A percentile compares a stretch with the other conserved stretches of the same genome.
Conservation (phyloP, 768 basidiomycete genomes). For the Pulveroboletus sp. region DNA sequence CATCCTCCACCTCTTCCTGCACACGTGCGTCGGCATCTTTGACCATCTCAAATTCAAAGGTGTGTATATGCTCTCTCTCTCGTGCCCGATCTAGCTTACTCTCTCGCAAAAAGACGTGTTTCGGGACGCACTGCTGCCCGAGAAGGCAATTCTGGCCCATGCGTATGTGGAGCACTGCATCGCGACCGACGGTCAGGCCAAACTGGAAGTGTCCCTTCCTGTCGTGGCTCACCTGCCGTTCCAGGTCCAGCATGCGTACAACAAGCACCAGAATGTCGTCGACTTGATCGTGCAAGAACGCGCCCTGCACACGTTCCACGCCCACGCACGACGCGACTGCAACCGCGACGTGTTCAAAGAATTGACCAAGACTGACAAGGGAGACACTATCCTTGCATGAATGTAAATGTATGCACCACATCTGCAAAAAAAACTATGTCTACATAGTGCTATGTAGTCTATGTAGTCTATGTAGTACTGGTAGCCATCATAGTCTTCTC, state of each 20-base stretch:
- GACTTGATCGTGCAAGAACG: constrained; percentile 39
- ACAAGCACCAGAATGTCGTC: constrained; percentile 48
- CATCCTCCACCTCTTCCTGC: no score
- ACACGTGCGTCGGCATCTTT: constrained; percentile 62
- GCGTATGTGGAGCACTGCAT: constrained; percentile 80
- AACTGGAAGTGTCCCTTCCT: constrained; percentile 70
- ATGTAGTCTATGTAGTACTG: no score
- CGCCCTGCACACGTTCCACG: constrained; percentile 26
- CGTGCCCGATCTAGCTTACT: background rate
- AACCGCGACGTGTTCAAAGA: no score
- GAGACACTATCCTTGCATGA: no score
- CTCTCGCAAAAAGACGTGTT: constrained; percentile 55
- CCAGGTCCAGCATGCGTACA: constrained; percentile 67
- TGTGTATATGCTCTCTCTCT: constrained; percentile 32
- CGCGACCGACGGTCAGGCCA: constrained; percentile 51
- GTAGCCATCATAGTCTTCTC: no score
- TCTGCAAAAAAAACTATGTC: no score
- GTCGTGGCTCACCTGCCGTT: constrained; percentile 82
- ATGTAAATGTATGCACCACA: no score
- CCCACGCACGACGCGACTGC: constrained; percentile 38
- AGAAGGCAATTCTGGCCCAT: constrained; percentile 76
- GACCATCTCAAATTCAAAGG: constrained; percentile 67
- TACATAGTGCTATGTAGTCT: no score
- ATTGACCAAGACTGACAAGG: no score
- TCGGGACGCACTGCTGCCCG: constrained; percentile 68